Percentiles rank a stretch among this genome's conserved stretches.
Conservation (phyloP, 352 stramenopile species). For the Pythium dissotocum region DNA sequence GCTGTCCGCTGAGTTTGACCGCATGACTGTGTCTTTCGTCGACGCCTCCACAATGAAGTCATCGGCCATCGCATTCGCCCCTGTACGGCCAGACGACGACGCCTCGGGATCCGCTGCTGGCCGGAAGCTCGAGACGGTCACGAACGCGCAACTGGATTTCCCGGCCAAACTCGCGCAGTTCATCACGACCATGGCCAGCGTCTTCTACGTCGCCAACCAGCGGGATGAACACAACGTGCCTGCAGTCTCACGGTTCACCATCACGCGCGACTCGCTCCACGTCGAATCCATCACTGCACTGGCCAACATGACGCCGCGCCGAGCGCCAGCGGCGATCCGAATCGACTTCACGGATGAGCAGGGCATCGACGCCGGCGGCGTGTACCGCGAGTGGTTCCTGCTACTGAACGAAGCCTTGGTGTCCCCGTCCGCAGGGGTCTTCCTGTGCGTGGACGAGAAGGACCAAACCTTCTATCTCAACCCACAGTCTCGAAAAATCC, state of each 20-base stretch:
- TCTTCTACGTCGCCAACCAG: conserved; percentile 18
- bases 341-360: conserved; percentile 73
- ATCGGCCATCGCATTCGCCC: background rate
- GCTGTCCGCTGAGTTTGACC: background rate
- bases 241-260: conserved; percentile 4
- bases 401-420: conserved; percentile 33
- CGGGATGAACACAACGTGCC: background rate
- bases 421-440: conserved; percentile 44
- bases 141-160: conserved; percentile 16
- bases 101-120: background rate
- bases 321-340: conserved; percentile 26
- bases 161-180: conserved; percentile 26
- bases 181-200: conserved; percentile 15
- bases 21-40: background rate
- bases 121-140: conserved; percentile 1
- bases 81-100: background rate
- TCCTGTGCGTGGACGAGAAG: conserved; percentile 47
- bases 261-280: conserved; percentile 8
- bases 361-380: conserved; percentile 69
- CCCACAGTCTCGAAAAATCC: conserved; percentile 51
- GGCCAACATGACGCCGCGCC: background rate
- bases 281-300: conserved; percentile 19
- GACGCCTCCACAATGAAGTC: background rate
- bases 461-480: conserved; percentile 74
- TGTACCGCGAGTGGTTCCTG: conserved; percentile 82